A percentile compares a stretch with the other conserved stretches of the same genome.
These are phyloP conservation scores for Diaporthe aspalathi DNA, from an alignment of 2,329 filamentous ascomycete genomes.

Conservation along the genomic window DNA sequence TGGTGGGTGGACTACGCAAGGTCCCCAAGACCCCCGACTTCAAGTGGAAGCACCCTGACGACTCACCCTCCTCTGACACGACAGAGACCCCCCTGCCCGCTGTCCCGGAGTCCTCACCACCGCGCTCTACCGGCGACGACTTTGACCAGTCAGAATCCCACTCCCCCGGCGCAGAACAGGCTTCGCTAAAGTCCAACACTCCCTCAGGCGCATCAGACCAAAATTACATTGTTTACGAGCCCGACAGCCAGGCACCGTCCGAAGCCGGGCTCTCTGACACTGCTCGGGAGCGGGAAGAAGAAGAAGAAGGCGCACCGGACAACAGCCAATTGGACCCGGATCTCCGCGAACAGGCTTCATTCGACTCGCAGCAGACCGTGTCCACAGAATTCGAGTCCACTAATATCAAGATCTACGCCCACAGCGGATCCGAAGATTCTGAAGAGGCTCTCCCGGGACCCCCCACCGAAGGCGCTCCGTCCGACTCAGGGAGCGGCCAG, in stretches of 20 bases:
- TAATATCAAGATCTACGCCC: constrained; percentile 66
- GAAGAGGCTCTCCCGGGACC: constrained; percentile 31
- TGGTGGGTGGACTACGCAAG: constrained; percentile 67
- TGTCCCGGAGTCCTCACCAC: constrained; percentile 49
- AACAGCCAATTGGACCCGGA: constrained; percentile 29
- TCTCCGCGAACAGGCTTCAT: constrained; percentile 51
- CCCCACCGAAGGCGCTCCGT: constrained; percentile 7
- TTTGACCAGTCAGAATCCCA: constrained; percentile 13
- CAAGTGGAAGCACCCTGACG: constrained; percentile 54
- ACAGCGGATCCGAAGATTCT: constrained; percentile 47
- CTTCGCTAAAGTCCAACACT: constrained; percentile 51
- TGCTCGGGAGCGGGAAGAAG: constrained; percentile 1
- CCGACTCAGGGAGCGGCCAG: constrained; percentile 27
- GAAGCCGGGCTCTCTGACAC: constrained; percentile 11
- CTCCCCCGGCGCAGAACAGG: constrained; percentile 47
- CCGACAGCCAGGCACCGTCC: constrained; percentile 45
- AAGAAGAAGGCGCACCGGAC: neutral
- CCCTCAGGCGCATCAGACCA: constrained; percentile 58
- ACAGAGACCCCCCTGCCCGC: constrained; percentile 47
- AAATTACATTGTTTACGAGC: constrained; percentile 61
- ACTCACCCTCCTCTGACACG: constrained; percentile 44
- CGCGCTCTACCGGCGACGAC: constrained; percentile 42
- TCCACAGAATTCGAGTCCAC: constrained; percentile 62
- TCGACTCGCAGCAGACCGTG: constrained; percentile 52
- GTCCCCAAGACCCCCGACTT: constrained; percentile 58